Conservation (phyloP, 805 yeast species). For the Scheffersomyces lignosus region DNA sequence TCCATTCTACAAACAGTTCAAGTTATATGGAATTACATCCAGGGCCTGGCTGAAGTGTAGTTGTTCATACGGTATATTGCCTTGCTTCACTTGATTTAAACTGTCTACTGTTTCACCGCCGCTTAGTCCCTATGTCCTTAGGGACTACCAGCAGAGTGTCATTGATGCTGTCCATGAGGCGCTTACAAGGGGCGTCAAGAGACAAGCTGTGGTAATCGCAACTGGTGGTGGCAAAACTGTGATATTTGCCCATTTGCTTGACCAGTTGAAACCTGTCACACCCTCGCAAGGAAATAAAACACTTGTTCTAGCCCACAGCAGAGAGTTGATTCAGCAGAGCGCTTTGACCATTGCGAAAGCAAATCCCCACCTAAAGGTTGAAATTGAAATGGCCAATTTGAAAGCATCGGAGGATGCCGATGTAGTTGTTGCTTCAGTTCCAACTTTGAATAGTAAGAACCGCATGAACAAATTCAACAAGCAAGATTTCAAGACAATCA, state of each 20-base stretch:
- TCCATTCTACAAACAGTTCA: too few species aligned
- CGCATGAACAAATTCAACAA: constrained; percentile 50
- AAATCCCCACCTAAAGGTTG: constrained; percentile 54
- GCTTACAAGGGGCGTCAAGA: constrained; percentile 41
- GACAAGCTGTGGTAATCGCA: constrained; percentile 83
- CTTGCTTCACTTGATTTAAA: too few species aligned
- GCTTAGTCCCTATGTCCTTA: too few species aligned
- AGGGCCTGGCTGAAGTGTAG: too few species aligned
- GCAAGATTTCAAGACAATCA: constrained; percentile 62
- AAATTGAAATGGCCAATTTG: constrained; percentile 66
- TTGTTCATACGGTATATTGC: too few species aligned
- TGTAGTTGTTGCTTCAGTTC: constrained; percentile 77
- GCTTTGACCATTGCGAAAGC: constrained; percentile 44
- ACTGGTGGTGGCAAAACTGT: constrained; percentile 97
- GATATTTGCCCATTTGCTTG: constrained; percentile 61
- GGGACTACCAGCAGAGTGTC: constrained; percentile 71
- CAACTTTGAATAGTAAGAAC: constrained; percentile 41
- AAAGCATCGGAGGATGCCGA: constrained; percentile 50
- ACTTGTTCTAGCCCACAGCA: constrained; percentile 75
- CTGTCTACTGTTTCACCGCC: too few species aligned
- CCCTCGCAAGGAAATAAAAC: constrained; percentile 32
- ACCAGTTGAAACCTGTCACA: constrained; percentile 33
- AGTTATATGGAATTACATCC: too few species aligned
- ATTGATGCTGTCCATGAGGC: constrained; percentile 54
- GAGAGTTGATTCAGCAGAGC: constrained; percentile 77